Conservation (phyloP, 164 flowering plant genomes). For the Macadamia integrifolia region DNA sequence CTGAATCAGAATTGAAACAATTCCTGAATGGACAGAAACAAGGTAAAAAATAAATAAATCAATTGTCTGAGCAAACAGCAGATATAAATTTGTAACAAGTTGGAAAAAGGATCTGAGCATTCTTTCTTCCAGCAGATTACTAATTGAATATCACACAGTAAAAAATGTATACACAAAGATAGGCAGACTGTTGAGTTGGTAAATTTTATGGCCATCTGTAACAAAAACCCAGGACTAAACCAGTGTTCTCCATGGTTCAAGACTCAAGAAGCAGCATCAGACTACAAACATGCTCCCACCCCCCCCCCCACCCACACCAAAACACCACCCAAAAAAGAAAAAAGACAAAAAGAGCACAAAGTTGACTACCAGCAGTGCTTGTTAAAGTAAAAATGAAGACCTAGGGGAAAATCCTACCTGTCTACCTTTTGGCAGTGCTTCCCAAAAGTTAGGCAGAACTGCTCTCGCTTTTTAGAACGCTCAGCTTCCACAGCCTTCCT, state of each 20-base stretch:
- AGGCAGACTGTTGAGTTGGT: no score
- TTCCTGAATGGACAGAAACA: slow-evolving; percentile 39
- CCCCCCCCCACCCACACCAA: no score
- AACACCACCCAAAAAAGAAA: no score
- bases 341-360: background rate
- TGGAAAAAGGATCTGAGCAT: background rate
- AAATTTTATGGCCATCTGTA: no score
- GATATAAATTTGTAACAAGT: background rate
- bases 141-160: no score
- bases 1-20: slow-evolving; percentile 72
- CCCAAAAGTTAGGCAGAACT: slow-evolving; percentile 58
- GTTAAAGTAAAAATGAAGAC: background rate
- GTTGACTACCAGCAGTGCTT: background rate
- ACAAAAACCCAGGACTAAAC: no score
- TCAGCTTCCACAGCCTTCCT: slow-evolving; percentile 63
- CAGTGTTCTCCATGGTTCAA: no score
- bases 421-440: slow-evolving; percentile 61
- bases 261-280: no score
- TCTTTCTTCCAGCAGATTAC: no score
- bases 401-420: slow-evolving; percentile 36
- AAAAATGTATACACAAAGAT: no score
- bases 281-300: no score
- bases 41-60: background rate
- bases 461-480: slow-evolving; percentile 51
- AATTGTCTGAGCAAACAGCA: background rate